Evolutionary conservation across 129 eudicot genomes (phyloP), one percentile per base, ranked within the genome.

Genomic region (Flaveria ramosissima): DNA sequence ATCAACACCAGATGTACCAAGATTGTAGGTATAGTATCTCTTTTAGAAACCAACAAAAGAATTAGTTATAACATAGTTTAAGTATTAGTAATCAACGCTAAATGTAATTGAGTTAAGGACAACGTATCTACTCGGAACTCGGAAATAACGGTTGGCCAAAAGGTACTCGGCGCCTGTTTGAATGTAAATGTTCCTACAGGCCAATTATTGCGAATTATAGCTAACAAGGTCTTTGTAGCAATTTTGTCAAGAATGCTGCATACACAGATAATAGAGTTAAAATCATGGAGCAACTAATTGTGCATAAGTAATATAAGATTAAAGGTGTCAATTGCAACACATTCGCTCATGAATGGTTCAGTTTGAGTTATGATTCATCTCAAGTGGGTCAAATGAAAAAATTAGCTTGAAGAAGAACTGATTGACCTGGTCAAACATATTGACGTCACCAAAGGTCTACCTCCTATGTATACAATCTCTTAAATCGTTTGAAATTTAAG

Each of bases 171-270:
- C 9, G 77, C 77, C 7, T 21, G 7, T 13, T 42, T 3, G 13
- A 73, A 42, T 21, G 77, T 19, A 41, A 73, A 73, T 24, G 24
- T 52, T 73, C 77, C 77, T 73, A 5, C 42, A 13, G 77, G 77
- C 77, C 77, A 73, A 13, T 59, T 26, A 41, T 68, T 68, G 2
- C 77, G 77, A 9, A 73, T 65, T 73, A 73, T 73, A 23, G 77
- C 77, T 42, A 73, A 57, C 68, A 73, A 73, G 42, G 77, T 73
- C 43, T 73, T 73, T 26, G 77, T 73, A 57, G 77, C 77, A 57
- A 13, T 15, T 3, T 42, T 57, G 56, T 73, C 77, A 21, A 39
- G 55, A 42, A 73, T 73, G 21, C 77, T 73, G 77, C 42, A 57
- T 59, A 39, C 45, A 57, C 32, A 57, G 55, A 13, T 57, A 59